Conservation (phyloP, 805 yeast species). For the Metschnikowia bowlesiae region DNA sequence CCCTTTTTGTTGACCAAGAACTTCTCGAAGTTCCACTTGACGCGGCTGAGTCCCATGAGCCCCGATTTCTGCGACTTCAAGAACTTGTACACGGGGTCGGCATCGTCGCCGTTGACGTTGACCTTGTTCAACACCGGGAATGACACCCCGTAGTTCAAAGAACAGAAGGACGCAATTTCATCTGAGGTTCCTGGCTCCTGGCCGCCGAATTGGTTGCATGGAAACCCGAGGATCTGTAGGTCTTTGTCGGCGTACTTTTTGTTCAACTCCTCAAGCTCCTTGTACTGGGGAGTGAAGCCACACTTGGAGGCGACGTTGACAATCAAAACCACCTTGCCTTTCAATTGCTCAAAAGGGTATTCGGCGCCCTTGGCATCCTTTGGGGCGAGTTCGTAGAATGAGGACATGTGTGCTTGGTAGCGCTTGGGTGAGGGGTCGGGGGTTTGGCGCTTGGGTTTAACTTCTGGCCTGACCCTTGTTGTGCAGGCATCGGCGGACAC, state of each 20-base stretch:
- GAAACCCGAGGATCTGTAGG: conserved; percentile 39
- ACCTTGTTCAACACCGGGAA: conserved; percentile 86
- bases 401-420: conserved; percentile 36
- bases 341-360: conserved; percentile 54
- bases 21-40: conserved; percentile 46
- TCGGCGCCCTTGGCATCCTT: conserved; percentile 54
- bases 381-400: conserved; percentile 67
- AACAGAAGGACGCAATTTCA: conserved; percentile 71
- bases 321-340: conserved; percentile 77
- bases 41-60: conserved; percentile 35
- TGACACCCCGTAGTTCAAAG: conserved; percentile 79
- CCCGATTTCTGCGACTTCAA: conserved; percentile 61
- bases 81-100: conserved; percentile 76
- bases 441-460: background rate
- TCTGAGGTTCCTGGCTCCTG: conserved; percentile 43
- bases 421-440: background rate
- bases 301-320: conserved; percentile 85
- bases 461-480: background rate
- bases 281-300: conserved; percentile 43
- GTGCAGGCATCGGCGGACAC: background rate
- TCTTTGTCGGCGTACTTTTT: conserved; percentile 35
- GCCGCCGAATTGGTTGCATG: conserved; percentile 41
- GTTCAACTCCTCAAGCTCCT: conserved; percentile 39
- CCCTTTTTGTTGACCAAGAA: conserved; percentile 40
- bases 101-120: conserved; percentile 81